Evolutionary conservation across 2,329 filamentous ascomycete genomes (phyloP), one percentile per base, ranked within the genome.

Genomic region (Teratosphaeria pseudoeucalypti): DNA sequence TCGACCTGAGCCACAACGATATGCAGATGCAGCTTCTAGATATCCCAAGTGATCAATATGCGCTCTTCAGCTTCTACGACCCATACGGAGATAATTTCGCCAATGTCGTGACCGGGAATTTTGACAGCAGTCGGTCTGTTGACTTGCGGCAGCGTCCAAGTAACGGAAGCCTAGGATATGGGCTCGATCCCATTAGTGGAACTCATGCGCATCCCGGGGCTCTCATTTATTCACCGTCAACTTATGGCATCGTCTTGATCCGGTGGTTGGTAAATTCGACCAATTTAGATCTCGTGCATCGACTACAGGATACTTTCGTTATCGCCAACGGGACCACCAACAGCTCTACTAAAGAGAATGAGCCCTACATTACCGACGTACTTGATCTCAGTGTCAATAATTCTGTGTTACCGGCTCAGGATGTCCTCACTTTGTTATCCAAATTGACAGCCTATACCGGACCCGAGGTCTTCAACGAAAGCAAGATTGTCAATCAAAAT

Each of bases 1-100:
- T 59, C 57, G 66, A 67, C 54, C 56, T 68, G n/a, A 62, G 58
- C 53, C 58, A 61, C 19, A 27, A 57, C 14, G 63, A 67, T 57
- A 23, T 67, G 9, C 49, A 54, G 11, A 57, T 67, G 37, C 58
- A 57, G 9, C 52, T 67, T 2, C 63, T 65, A 4, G 54, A 61
- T 16, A 58, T 64, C 11, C 61, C 61, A 16, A 34, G 27, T 16
- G 58, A 58, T 26, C 52, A 58, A n/a, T 64, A 58, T 55, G 57
- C 49, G 14, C 54, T 64, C 2, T 62, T 66, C 57, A 58, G 56
- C 9, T 63, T 60, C 37, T 63, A 58, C 49, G 63, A 64, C 53
- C 61, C 60, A 4, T 64, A 58, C 23, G 63, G 63, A 3, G 55
- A 61, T 52, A 65, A 64, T 39, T 65, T 58, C 54, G 63, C 59